Base-by-base conservation (phyloP, 495 filamentous ascomycete species). In the Cercophora scortea region DNA sequence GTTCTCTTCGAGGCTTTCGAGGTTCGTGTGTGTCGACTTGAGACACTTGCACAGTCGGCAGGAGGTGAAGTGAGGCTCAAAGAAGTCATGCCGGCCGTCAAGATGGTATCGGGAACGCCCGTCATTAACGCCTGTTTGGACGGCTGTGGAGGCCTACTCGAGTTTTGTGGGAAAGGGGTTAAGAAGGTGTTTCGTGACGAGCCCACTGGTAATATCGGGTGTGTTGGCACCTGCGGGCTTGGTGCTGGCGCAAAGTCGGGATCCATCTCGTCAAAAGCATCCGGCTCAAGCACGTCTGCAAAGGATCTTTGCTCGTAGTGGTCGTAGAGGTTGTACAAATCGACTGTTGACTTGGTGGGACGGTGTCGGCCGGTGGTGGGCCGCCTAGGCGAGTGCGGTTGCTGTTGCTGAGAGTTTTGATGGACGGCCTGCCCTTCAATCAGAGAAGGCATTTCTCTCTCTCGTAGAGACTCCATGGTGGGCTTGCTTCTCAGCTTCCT, bases 221-320 rank as follows among this genome's bases (percentile, higher is more conserved):
- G 59, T 15, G 51, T 18, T 0, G 56, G 52, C 11, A 50, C 16
- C 5, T 46, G 52, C 10, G 42, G n/a, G 44, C 25, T 51, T 6
- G 45, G 41, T 5, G 54, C 33, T 17, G 55, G 51, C 8, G 42
- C 51, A 15, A 49, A 19, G 18, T 11, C 19, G 44, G 44, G 18
- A 48, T 52, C 51, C 32, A n/a, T 12, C 18, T 4, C 16, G 34
- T 53, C 53, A 0, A 46, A 54, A 9, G 51, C 34, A 2, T 65
- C 67, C 51, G 63, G 61, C n/a, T 61, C 67, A 57, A 77, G 54
- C 9, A 61, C 60, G 34, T 71, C 55, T 4, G 67, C 63, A 43
- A 77, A 73, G 3, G 73, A 67, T 54, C 70, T 68, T 54, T 75
- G 69, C 49, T 81, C 76, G 53, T 81, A 79, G 56, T 78, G 71